Evolutionary conservation across 2,329 filamentous ascomycete genomes (phyloP), one percentile per base, ranked within the genome.

Genomic region (Ophiobolus disseminans): DNA sequence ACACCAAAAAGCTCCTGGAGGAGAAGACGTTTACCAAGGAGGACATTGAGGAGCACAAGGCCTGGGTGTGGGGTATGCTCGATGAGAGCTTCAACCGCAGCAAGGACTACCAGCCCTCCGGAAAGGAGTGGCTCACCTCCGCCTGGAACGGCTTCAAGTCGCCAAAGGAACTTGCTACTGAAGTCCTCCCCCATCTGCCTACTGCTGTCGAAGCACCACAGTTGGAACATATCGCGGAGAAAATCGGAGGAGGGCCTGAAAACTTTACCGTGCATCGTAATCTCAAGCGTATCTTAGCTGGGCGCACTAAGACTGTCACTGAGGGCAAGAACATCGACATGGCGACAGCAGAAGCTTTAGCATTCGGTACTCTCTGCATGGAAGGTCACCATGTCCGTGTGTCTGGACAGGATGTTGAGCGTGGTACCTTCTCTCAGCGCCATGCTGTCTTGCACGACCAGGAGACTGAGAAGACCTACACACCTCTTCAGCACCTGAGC

Each of bases 91-190:
- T 97, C 76, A 83, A 91, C 67, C 91, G 93, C 77, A 96, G 92
- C 77, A 97, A 95, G 78, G 93, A 99, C 68, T 99, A 99, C 78
- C 89, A 93, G 75, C 91, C 94, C 36, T 95, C 90, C 31, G 90
- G 92, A 60, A 96, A 96, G 79, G 94, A 99, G 78, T 99, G 94
- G 94, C 86, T 96, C 63, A 97, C 94, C 7, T 97, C 92, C 41
- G 93, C 94, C 47, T 99, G 94, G 94, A 96, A 99, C 78, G 93
- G 93, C 55, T 97, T 99, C 86, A 97, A 97, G 81, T 96, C 92
- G 23, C 94, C 94, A 67, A 97, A 97, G 82, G 94, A 99, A 77
- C 82, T 99, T 56, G 92, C 93, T 23, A 94, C 88, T 19, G 94
- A 99, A 79, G 86, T 97, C 36, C 82, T 99, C 41, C 92, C 93